Base-by-base conservation (phyloP, 164 flowering plant genomes). In the Tinospora cordifolia region DNA sequence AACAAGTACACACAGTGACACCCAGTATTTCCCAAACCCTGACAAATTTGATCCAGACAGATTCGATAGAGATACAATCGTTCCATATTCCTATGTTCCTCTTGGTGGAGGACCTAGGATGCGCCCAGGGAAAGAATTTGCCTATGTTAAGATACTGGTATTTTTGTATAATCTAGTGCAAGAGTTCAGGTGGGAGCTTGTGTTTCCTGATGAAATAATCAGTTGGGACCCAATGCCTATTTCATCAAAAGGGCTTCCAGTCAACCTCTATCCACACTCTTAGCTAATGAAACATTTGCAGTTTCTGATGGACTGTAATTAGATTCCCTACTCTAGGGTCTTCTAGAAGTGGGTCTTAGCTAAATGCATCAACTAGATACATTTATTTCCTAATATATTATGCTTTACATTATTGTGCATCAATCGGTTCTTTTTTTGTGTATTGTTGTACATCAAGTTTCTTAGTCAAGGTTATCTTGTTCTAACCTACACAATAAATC, bases 61-160 rank as follows among this genome's bases (percentile, higher is more conserved):
- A 36, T 72, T 72, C 46, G 60, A 67, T 8, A 57, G 75, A 59
- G 59, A 34, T n/a, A 27, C 9, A 0, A 36, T 67, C 9, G 25
- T 44, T 59, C 75, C 75, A 66, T 66, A 60, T 34, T 41, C 70
- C 6, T 72, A 25, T 58, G 66, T 72, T 59, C 75, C 75, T 14
- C 67, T 72, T 41, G 75, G 75, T 27, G 75, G 75, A 44, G 75
- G 75, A 1, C 66, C 75, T 19, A 66, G 75, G 34, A 72, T 72
- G 70, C 67, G 75, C 44, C 75, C 75, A 4, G 75, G 75, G 6
- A 72, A 47, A 59, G 75, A 72, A 40, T 72, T 40, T 67, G 74
- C 69, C 25, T 46, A 64, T 6, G 19, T 72, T 9, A 57, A 72
- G 57, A 72, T 72, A 24, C 74, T 72, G 19, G 74, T 66, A 38